Base-by-base conservation (phyloP, 2,329 filamentous ascomycete species). In the Fusarium sp. region DNA sequence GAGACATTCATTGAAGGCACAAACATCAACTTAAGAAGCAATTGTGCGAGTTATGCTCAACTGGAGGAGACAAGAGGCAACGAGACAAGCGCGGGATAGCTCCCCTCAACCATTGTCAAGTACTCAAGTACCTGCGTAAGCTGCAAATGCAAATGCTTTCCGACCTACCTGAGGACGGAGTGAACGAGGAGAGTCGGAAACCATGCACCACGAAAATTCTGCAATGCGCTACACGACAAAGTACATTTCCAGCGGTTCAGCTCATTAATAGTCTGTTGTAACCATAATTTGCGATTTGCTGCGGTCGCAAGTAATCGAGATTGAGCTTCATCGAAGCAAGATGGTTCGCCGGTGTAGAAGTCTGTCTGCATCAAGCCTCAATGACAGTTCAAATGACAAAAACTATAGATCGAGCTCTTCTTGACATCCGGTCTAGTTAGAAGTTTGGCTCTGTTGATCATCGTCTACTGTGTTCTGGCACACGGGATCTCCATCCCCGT, bases 401-500 rank as follows among this genome's bases (percentile, higher is more conserved):
- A 53, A 46, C 32, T 40, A 59, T 47, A 56, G 64, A 56, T 68
- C 47, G 25, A 42, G 21, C 42, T 67, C 50, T 61, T 38, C 38
- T 30, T 54, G 37, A 38, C 13, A 12, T 37, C 47, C 12, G 25
- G 43, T 54, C 60, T 61, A 70, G 60, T 32, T 65, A 38, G 43
- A 25, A 61, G 38, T 65, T 52, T 67, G 67, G 42, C 54, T 58
- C 43, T 49, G 60, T 60, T 74, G 72, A 74, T 74, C 62, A 65
- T 67, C 65, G 64, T 76, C 73, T 65, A 59, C 54, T 71, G 62
- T 66, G 54, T 56, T 74, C 73, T 74, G 68, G 72, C 68, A 72
- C 64, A 70, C 72, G 72, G 72, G 72, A 74, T 74, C 72, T 71
- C 68, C 72, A 74, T 74, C 72, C 72, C 74, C 75, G 71, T 71